phyloP scores from a whole-genome alignment of 208 protist species.

The Acanthamoeba lenticulata region DNA sequence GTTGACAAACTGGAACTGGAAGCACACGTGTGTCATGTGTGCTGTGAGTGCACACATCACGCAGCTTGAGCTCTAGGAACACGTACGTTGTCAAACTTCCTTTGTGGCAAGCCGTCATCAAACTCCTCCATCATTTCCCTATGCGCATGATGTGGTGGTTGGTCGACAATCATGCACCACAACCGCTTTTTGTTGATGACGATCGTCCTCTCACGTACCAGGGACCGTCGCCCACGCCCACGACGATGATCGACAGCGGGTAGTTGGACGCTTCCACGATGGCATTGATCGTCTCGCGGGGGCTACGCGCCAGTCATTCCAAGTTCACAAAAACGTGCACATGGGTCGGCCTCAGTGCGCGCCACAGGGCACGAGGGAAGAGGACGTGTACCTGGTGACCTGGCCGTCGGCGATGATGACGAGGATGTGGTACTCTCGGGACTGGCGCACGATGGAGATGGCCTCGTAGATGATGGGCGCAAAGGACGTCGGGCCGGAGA shows the following conservation, averaged over 20 bases:
- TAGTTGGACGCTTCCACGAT: constrained; percentile 89
- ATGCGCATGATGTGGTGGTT: neutral
- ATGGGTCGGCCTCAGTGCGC: no score
- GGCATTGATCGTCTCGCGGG: constrained; percentile 84
- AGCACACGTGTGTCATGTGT: neutral
- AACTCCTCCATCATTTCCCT: constrained; percentile 53
- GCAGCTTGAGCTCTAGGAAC: neutral
- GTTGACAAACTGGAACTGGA: constrained; percentile 67
- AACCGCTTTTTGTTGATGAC: no score
- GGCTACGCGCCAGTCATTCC: neutral
- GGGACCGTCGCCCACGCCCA: constrained; percentile 87
- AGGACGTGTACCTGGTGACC: constrained; percentile 34
- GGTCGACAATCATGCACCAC: no score
- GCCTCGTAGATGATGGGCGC: constrained; percentile 57
- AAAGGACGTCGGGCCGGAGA: constrained; percentile 10
- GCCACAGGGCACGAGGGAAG: neutral
- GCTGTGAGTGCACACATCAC: no score
- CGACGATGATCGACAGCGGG: constrained; percentile 91
- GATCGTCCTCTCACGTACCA: no score
- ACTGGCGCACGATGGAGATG: constrained; percentile 2
- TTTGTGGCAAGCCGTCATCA: constrained; percentile 26
- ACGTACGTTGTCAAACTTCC: constrained; percentile 56
- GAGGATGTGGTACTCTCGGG: constrained; percentile 73
- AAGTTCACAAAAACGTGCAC: neutral
- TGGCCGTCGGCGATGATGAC: constrained; percentile 75